These are phyloP conservation scores for Sporothrix humicola DNA, from an alignment of 2,329 filamentous ascomycete genomes.

Conservation along the genomic window DNA sequence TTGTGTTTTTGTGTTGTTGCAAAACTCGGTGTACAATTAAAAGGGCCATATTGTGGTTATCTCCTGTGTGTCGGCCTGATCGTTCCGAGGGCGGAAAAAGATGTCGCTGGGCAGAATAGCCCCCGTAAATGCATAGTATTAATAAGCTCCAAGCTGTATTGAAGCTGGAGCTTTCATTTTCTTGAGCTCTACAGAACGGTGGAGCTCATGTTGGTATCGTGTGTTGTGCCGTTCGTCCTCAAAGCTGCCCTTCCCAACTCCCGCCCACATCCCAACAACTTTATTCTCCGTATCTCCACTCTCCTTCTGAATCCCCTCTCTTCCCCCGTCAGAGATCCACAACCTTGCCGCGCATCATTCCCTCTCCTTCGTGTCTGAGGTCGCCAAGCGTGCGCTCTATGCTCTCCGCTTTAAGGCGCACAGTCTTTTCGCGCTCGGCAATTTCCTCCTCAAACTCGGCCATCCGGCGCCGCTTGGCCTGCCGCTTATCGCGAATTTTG, in stretches of 20 bases:
- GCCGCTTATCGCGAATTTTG: constrained; percentile 55
- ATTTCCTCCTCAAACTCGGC: constrained; percentile 61
- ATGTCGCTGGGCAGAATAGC: neutral
- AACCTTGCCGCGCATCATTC: constrained; percentile 57
- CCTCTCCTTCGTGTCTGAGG: constrained; percentile 62
- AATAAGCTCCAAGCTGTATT: constrained; percentile 5
- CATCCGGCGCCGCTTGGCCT: constrained; percentile 57
- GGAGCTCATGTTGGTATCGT: neutral
- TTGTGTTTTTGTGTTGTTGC: neutral
- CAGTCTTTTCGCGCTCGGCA: constrained; percentile 59
- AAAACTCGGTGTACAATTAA: neutral
- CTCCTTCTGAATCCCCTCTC: too few species aligned
- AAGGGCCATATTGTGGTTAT: constrained; percentile 9
- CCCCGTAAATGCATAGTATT: neutral
- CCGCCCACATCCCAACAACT: neutral
- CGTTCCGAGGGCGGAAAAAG: constrained; percentile 1
- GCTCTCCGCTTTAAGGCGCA: constrained; percentile 58
- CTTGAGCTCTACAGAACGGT: neutral
- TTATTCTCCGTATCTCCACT: neutral
- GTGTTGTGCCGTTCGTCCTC: neutral
- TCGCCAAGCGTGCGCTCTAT: constrained; percentile 61
- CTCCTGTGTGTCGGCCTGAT: constrained; percentile 18
- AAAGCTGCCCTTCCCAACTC: neutral
- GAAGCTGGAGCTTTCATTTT: neutral
- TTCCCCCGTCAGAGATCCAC: constrained; percentile 41